Evolutionary conservation across 305 asterid species (phyloP).

Genomic region (Fraxinus platypoda): DNA sequence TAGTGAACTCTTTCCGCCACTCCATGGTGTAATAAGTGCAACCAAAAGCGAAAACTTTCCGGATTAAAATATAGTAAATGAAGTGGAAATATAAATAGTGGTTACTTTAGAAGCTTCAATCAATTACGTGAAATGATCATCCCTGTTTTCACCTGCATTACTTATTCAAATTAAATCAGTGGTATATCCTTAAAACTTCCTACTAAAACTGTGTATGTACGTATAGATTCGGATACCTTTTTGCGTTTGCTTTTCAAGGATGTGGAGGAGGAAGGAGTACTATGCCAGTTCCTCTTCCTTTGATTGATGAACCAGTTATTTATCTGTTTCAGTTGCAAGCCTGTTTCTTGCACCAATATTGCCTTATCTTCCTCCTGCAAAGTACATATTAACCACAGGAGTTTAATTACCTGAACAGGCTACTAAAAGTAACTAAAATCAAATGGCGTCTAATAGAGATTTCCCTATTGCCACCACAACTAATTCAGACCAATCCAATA

Average conservation of each 20-base stretch:
- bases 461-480: background rate
- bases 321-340: constrained; percentile 44
- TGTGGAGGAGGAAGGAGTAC: constrained; percentile 27
- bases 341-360: constrained; percentile 43
- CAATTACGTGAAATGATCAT: constrained; percentile 10
- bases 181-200: background rate
- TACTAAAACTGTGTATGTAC: background rate
- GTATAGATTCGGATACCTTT: constrained; percentile 16
- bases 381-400: background rate
- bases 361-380: constrained; percentile 52
- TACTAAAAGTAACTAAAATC: background rate
- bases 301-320: constrained; percentile 43
- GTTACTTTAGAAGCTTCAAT: background rate
- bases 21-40: background rate
- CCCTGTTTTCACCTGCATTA: constrained; percentile 29
- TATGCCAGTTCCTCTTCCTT: constrained; percentile 54
- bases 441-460: background rate
- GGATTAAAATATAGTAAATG: background rate
- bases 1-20: background rate
- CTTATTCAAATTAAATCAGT: constrained; percentile 15
- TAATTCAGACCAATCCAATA: background rate
- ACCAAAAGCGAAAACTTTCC: background rate
- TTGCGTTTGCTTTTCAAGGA: constrained; percentile 28
- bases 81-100: background rate
- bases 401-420: background rate